Base-by-base conservation (phyloP, 768 basidiomycete species). In the Pisolithus microcarpus region DNA sequence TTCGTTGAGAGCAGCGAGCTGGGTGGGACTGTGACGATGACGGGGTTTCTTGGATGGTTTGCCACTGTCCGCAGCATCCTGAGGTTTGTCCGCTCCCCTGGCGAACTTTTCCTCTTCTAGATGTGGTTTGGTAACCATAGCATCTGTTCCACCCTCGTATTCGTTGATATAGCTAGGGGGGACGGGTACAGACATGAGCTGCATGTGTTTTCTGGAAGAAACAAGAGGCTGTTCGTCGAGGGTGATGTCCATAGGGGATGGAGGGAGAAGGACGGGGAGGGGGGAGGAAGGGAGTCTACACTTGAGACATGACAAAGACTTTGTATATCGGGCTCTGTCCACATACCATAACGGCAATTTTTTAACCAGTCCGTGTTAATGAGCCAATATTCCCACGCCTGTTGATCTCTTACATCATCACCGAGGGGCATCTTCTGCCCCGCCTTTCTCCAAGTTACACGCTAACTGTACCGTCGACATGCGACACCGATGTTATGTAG, bases 1-100 rank as follows among this genome's bases (percentile, higher is more conserved):
- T 62, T 81, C 79, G 65, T 90, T 90, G 62, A 91, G 74, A 26
- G 84, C 85, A 19, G 79, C 78, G 28, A 90, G 77, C 67, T 90
- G 88, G 28, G 71, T 70, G 16, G 83, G 80, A 36, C 79, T 79
- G 61, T 89, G 87, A 44, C 87, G 80, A 68, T 88, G 85, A 56
- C 87, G 78, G 43, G 87, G 84, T 63, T 89, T 88, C 78, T 88
- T 88, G 48, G 57, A 48, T 7, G 61, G 1, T 57, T 63, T 67
- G 53, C 63, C 65, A 10, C 42, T 4, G 43, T 37, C 43, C 47
- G 63, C 63, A 11, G 50, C n/a, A 51, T 66, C 66, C 18, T 48
- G 52, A n/a, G 52, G 53, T 50, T 54, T 68, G 55, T 55, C 55
- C 1, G 55, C 52, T 58, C 53, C 39, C 49, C 52, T 65, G 21